Conservation (phyloP, 495 filamentous ascomycete genomes). For the Pseudoneurospora amorphoporcata region DNA sequence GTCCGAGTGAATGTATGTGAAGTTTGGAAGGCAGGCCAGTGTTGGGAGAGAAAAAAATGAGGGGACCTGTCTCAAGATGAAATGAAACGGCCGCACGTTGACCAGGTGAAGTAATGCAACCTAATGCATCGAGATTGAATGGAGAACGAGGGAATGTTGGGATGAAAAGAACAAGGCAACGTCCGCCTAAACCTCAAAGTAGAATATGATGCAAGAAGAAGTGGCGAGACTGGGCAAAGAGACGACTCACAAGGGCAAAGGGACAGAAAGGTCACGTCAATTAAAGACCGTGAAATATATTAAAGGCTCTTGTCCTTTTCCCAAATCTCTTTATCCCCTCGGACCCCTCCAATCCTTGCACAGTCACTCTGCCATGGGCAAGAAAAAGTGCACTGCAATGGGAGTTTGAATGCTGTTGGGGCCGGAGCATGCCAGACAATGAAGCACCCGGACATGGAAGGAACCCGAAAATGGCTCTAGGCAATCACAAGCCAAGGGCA, state of each 20-base stretch:
- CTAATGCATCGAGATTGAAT: background rate
- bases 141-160: background rate
- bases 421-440: slow-evolving; percentile 13
- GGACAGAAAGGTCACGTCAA: slow-evolving; percentile 13
- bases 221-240: slow-evolving; percentile 18
- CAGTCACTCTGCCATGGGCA: background rate
- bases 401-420: background rate
- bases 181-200: background rate
- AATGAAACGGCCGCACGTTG: background rate
- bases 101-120: background rate
- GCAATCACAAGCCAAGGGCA: slow-evolving; percentile 1
- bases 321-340: slow-evolving; percentile 14
- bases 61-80: background rate
- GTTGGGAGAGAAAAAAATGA: background rate
- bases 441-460: slow-evolving; percentile 27
- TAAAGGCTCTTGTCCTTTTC: slow-evolving; percentile 5
- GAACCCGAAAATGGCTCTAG: slow-evolving; percentile 3
- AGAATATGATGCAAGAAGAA: background rate
- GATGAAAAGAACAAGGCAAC: background rate
- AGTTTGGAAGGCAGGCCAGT: background rate
- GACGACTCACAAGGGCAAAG: slow-evolving; percentile 4
- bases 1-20: background rate
- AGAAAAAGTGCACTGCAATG: background rate
- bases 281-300: slow-evolving; percentile 17
- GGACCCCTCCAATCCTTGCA: background rate